Evolutionary conservation across 805 yeast species (phyloP).

Genomic region (Lachancea waltii): DNA sequence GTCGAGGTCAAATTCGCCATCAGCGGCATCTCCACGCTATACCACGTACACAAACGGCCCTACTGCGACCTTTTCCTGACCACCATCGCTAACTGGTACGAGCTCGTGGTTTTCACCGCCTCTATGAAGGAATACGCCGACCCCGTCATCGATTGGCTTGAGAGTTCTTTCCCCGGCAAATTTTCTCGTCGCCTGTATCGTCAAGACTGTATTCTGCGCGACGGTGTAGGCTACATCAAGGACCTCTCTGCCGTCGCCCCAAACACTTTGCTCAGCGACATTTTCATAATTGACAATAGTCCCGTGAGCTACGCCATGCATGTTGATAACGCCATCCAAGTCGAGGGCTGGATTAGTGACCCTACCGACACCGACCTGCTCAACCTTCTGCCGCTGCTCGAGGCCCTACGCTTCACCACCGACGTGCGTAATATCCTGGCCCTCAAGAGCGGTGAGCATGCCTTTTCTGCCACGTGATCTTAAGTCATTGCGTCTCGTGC

Average conservation of each 20-base stretch:
- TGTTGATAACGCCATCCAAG: conserved; percentile 81
- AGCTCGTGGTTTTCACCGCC: conserved; percentile 88
- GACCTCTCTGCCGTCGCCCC: conserved; percentile 39
- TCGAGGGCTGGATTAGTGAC: conserved; percentile 97
- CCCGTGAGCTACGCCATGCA: conserved; percentile 83
- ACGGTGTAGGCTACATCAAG: conserved; percentile 82
- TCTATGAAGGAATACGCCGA: conserved; percentile 93
- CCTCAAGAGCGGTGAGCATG: conserved; percentile 51
- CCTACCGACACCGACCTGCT: conserved; percentile 83
- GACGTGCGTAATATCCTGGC: conserved; percentile 80
- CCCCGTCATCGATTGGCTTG: conserved; percentile 91
- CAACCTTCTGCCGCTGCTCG: conserved; percentile 66
- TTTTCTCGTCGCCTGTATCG: conserved; percentile 66
- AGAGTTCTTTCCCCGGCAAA: conserved; percentile 45
- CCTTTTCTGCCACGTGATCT: conserved; percentile 1
- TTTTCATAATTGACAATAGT: conserved; percentile 82
- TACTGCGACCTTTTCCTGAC: conserved; percentile 78
- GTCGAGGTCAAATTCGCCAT: conserved; percentile 64
- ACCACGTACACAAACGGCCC: conserved; percentile 89
- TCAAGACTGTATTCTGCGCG: conserved; percentile 66
- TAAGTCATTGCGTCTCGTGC: background rate
- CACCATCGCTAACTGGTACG: conserved; percentile 79
- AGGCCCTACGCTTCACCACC: conserved; percentile 58
- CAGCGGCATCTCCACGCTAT: conserved; percentile 68
- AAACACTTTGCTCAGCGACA: conserved; percentile 36